phyloP scores from a whole-genome alignment of 345 rosid species.

The Citrus australasica region DNA sequence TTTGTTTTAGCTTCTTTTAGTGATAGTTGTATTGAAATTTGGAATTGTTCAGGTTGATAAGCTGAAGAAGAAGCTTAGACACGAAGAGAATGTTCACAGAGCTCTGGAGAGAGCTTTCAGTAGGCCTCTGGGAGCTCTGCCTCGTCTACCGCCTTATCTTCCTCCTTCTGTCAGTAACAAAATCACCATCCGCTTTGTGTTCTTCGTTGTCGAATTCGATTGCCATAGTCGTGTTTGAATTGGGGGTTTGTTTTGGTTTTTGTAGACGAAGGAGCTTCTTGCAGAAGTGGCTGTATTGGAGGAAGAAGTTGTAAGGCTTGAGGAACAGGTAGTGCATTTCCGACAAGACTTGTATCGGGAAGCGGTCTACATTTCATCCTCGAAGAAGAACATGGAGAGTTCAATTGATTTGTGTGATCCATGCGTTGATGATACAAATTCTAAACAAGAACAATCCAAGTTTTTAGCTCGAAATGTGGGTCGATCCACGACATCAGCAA shows the following conservation, averaged over 20 bases:
- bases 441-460: slow-evolving; percentile 26
- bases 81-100: slow-evolving; percentile 80
- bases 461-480: slow-evolving; percentile 16
- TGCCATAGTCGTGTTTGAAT: slow-evolving; percentile 1
- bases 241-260: slow-evolving; percentile 24
- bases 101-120: slow-evolving; percentile 85
- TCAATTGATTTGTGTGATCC: slow-evolving; percentile 28
- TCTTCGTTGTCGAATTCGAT: not conserved
- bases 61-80: slow-evolving; percentile 75
- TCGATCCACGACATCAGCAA: slow-evolving; percentile 19
- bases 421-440: slow-evolving; percentile 19
- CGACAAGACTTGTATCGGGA: slow-evolving; percentile 76
- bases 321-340: slow-evolving; percentile 70
- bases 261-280: slow-evolving; percentile 76
- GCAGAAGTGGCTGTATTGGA: slow-evolving; percentile 97
- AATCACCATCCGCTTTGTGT: slow-evolving; percentile 8
- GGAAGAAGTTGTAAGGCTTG: slow-evolving; percentile 84
- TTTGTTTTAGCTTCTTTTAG: not conserved
- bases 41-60: slow-evolving; percentile 61
- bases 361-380: slow-evolving; percentile 56
- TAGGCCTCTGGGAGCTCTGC: slow-evolving; percentile 88
- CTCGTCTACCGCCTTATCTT: slow-evolving; percentile 90
- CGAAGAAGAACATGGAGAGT: slow-evolving; percentile 40
- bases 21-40: slow-evolving; percentile 1
- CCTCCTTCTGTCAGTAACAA: slow-evolving; percentile 66